A percentile compares a stretch with the other conserved stretches of the same genome.
These are phyloP conservation scores for Gentiana macrophylla DNA, from an alignment of 257 asterid species.

Conservation along the genomic window DNA sequence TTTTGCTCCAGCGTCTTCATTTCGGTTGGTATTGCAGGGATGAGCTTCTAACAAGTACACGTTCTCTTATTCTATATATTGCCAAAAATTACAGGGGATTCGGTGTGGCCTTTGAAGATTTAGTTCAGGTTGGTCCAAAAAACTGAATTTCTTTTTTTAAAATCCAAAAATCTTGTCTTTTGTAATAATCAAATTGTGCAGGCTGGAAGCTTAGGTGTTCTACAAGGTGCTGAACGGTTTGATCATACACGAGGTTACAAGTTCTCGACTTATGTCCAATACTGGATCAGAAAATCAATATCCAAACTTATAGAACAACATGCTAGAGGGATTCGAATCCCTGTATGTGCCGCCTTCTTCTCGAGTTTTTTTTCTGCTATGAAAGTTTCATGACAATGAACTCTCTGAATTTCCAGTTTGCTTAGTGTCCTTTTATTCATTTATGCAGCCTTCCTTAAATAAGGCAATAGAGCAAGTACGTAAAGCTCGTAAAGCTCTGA, in stretches of 20 bases:
- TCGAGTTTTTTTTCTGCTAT: conserved; percentile 6
- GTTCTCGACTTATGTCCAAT: conserved; percentile 85
- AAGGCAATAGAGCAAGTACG: conserved; percentile 56
- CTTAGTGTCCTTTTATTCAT: conserved; percentile 10
- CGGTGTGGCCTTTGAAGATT: conserved; percentile 79
- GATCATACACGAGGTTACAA: conserved; percentile 75
- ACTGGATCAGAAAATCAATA: conserved; percentile 72
- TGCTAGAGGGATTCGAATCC: conserved; percentile 69
- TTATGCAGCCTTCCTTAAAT: conserved; percentile 48
- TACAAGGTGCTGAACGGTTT: conserved; percentile 81
- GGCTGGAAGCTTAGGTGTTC: conserved; percentile 77
- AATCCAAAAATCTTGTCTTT: neutral
- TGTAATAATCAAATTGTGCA: conserved; percentile 11
- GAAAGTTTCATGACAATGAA: neutral
- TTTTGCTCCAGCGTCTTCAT: conserved; percentile 46
- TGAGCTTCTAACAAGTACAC: conserved; percentile 69
- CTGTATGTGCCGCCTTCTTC: conserved; percentile 36
- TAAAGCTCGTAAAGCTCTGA: conserved; percentile 59
- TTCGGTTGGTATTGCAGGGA: conserved; percentile 79
- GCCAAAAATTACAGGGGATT: conserved; percentile 71
- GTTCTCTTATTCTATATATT: conserved; percentile 53
- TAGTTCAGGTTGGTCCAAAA: conserved; percentile 50
- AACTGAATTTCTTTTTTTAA: neutral
- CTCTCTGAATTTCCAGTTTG: neutral
- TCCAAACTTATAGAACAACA: conserved; percentile 52